Conservation (phyloP, 345 rosid genomes). For the Murraya paniculata region DNA sequence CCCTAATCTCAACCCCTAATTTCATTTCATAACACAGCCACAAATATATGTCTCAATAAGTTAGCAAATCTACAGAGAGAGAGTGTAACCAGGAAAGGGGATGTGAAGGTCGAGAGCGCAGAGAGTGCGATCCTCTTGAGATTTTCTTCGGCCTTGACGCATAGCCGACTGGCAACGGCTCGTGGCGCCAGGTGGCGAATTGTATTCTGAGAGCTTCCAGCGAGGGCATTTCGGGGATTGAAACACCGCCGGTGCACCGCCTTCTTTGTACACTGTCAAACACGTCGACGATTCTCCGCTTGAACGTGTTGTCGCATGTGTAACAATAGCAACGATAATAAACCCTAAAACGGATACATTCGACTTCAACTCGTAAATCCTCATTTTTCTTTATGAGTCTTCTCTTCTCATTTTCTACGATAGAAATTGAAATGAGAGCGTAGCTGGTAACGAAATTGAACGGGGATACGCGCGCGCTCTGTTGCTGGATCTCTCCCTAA, state of each 20-base stretch:
- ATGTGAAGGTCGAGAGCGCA: slow-evolving; percentile 76
- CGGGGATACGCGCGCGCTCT: not conserved
- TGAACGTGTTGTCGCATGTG: slow-evolving; percentile 8
- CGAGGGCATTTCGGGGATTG: slow-evolving; percentile 85
- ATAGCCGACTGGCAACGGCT: slow-evolving; percentile 63
- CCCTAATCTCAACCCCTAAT: not conserved
- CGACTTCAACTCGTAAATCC: not conserved
- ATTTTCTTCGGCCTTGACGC: slow-evolving; percentile 66
- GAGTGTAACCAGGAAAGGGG: slow-evolving; percentile 65
- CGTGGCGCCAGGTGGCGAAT: slow-evolving; percentile 30
- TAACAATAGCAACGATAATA: slow-evolving; percentile 15
- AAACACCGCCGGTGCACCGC: slow-evolving; percentile 92
- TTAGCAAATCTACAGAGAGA: not conserved
- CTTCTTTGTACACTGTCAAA: slow-evolving; percentile 72
- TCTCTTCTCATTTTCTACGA: not conserved
- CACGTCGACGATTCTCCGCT: slow-evolving; percentile 75
- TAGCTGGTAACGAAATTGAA: not conserved
- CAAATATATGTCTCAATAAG: not conserved
- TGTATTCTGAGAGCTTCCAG: slow-evolving; percentile 59
- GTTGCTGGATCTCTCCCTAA: not conserved
- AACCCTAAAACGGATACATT: slow-evolving; percentile 14
- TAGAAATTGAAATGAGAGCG: not conserved
- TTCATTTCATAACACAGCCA: not conserved
- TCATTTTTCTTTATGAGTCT: not conserved
- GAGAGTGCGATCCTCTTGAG: slow-evolving; percentile 77